Evolutionary conservation across 495 filamentous ascomycete species (phyloP), one percentile per base, ranked within the genome.

Genomic region (Podospora australis): DNA sequence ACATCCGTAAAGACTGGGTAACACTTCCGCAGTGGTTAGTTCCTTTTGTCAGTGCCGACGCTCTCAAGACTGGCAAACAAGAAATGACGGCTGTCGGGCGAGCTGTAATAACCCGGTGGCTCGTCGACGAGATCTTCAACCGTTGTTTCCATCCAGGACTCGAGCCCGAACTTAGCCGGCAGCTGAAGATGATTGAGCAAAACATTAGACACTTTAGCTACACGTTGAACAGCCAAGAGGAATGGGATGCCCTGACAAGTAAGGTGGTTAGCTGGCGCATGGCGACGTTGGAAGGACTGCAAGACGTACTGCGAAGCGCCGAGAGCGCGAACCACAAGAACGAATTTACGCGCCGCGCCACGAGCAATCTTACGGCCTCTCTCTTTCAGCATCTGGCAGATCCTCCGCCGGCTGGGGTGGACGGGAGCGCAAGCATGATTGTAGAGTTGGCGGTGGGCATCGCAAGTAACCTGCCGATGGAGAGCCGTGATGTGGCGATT

Each of bases 41-140:
- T 17, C 73, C 73, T 6, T 83, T 77, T 43, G 87, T 95, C 54
- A 96, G 90, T 60, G 73, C 83, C 41, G 90, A 95, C 50, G 90
- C 91, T 2, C 72, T 87, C 21, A 70, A 76, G 39, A 83, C 78
- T 11, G 91, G 89, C 44, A 92, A 86, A 47, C 88, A 95, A 63
- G 92, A 98, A 60, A 98, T 98, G 92, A 96, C 88, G 5, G 88
- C 87, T 4, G 83, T 95, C 19, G 92, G 92, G n/a, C 80, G 91
- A 22, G 89, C 94, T 5, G 79, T 87, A 39, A 90, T 98, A 50
- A 84, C 87, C 23, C 78, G 82, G 46, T 98, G 92, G 88, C 71
- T 98, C 13, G 82, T 90, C 17, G 87, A 97, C 13, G 89, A 97
- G 59, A 77, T 96, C 20, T 88, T 97, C 63, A 83, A 94, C 58